Conservation (phyloP, 2,329 filamentous ascomycete genomes). For the Didymella segeticola region DNA sequence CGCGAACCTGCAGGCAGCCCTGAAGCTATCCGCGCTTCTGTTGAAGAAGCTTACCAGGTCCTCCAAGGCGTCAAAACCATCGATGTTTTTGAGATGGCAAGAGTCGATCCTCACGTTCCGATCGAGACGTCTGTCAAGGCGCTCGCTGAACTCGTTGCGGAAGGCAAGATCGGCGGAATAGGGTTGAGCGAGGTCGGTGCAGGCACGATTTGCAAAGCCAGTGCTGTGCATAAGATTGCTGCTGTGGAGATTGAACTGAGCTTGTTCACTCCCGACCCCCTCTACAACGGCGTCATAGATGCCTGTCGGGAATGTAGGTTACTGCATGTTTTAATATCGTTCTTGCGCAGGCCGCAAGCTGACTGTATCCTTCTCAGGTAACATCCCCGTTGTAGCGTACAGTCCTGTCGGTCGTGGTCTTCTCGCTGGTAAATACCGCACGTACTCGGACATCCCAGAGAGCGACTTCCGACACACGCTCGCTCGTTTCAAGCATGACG, state of each 20-base stretch:
- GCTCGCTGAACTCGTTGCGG: slow-evolving; percentile 48
- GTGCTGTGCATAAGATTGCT: slow-evolving; percentile 61
- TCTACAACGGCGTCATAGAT: slow-evolving; percentile 64
- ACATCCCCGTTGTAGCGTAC: slow-evolving; percentile 72
- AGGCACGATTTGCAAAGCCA: slow-evolving; percentile 55
- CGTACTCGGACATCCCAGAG: slow-evolving; percentile 51
- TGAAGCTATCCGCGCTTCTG: slow-evolving; percentile 51
- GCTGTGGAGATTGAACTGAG: slow-evolving; percentile 68
- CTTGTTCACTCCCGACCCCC: slow-evolving; percentile 62
- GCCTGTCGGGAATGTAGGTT: slow-evolving; percentile 49
- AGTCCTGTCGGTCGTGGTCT: slow-evolving; percentile 71
- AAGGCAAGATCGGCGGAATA: slow-evolving; percentile 55
- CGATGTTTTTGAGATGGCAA: slow-evolving; percentile 57
- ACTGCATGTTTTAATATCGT: neutral
- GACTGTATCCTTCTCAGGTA: slow-evolving; percentile 40
- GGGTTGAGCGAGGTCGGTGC: slow-evolving; percentile 55
- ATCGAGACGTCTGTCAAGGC: slow-evolving; percentile 54
- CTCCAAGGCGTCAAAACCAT: slow-evolving; percentile 56
- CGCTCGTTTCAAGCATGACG: slow-evolving; percentile 54
- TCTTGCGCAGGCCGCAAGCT: neutral
- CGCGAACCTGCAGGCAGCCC: slow-evolving; percentile 49
- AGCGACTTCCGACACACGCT: slow-evolving; percentile 36
- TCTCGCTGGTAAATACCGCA: slow-evolving; percentile 27
- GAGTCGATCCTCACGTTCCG: slow-evolving; percentile 52
- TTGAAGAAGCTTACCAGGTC: slow-evolving; percentile 54